Base-by-base conservation (phyloP, 129 eudicot species). In the Glebionis coronaria region DNA sequence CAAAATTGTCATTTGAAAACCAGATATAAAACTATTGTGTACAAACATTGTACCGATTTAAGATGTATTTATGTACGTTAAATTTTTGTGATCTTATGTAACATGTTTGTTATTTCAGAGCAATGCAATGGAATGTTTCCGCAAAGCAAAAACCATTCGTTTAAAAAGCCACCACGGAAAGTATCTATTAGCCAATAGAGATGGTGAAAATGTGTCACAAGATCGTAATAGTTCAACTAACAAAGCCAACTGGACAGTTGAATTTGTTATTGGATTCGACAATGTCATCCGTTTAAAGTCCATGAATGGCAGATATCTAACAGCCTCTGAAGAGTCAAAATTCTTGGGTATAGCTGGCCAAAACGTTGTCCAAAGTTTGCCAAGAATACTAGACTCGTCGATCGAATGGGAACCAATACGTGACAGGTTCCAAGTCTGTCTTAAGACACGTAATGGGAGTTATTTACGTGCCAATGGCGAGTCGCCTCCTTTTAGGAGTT, bases 401-500 rank as follows among this genome's bases (percentile, higher is more conserved):
- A 14, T 79, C 25, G 85, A 83, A 29, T 87, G 95, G 95, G 90
- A 87, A 49, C 90, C 90, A 18, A 47, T 81, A 9, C 73, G 85
- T 4, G 87, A 81, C 3, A 84, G 90, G 44, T 59, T 74, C 38
- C 82, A 73, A 25, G 80, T 78, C 5, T 74, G 67, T 67, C 63
- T 87, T 0, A 83, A 83, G 67, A 83, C 84, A 7, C 77, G 89
- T 12, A 80, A 87, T 13, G 94, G 89, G 9, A 80, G 81, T 16
- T 87, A 50, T 66, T 31, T 87, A 44, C 71, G 87, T 3, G 94
- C 89, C 0, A 87, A 87, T 27, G 81, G 81, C 18, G 89, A 87
- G 58, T 44, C 83, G 5, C 94, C 94, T n/a, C 89, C 94, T 2
- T 83, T 86, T 84, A 67, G 94, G 14, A 83, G 83, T 62, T 87